phyloP scores from a whole-genome alignment of 495 filamentous ascomycete genomes.

The Neurospora sp. region DNA sequence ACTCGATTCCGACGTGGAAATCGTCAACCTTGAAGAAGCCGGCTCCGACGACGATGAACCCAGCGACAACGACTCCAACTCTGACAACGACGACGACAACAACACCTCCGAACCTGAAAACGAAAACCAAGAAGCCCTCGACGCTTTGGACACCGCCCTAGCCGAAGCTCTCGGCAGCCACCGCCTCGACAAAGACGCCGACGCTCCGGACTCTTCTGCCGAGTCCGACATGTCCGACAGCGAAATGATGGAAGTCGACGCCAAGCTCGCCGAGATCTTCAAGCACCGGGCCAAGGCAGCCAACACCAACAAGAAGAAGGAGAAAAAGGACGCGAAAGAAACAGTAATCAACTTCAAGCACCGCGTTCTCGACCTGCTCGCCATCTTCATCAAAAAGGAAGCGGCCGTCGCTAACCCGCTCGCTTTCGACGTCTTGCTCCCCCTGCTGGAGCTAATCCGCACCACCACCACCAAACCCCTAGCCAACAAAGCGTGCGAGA shows the following conservation, averaged over 20 bases:
- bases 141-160: conserved; percentile 67
- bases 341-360: conserved; percentile 93
- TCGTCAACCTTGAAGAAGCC: conserved; percentile 30
- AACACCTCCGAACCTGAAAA: conserved; percentile 21
- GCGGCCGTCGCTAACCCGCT: conserved; percentile 51
- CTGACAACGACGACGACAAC: conserved; percentile 22
- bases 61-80: conserved; percentile 25
- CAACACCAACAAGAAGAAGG: conserved; percentile 53
- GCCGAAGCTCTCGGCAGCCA: conserved; percentile 61
- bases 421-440: conserved; percentile 57
- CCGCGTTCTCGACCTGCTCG: conserved; percentile 77
- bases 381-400: conserved; percentile 77
- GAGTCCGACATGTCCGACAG: conserved; percentile 84
- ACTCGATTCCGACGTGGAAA: conserved; percentile 36
- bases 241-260: conserved; percentile 87
- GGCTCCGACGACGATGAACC: conserved; percentile 31
- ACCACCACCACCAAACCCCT: conserved; percentile 60
- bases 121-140: conserved; percentile 39
- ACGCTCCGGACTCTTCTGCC: conserved; percentile 41
- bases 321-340: conserved; percentile 76
- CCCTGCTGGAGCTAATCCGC: conserved; percentile 38
- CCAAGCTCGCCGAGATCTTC: conserved; percentile 74
- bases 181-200: conserved; percentile 42
- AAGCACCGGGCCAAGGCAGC: conserved; percentile 48
- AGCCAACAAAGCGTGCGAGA: conserved; percentile 56